These are phyloP conservation scores for Lyophyllum shimeji DNA, from an alignment of 768 basidiomycete genomes.

Conservation along the genomic window DNA sequence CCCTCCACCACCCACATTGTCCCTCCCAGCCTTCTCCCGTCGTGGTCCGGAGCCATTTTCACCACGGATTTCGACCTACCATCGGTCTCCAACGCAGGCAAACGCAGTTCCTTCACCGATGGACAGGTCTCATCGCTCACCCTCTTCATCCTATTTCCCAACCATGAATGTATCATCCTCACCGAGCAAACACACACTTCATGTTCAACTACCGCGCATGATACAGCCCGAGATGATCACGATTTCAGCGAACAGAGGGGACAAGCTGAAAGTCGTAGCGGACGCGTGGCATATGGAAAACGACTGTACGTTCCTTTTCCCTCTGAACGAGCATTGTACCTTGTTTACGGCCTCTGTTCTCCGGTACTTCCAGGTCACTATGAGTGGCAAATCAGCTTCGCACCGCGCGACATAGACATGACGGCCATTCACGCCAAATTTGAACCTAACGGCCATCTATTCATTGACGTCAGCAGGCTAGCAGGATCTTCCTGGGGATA, in stretches of 20 bases:
- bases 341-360: conserved; percentile 1
- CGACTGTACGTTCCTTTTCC: conserved; percentile 46
- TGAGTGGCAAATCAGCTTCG: conserved; percentile 59
- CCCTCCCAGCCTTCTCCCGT: conserved; percentile 19
- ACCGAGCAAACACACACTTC: conserved; percentile 39
- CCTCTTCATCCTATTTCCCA: conserved; percentile 33
- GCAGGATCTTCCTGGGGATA: conserved; percentile 6
- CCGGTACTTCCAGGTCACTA: conserved; percentile 46
- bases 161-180: conserved; percentile 45
- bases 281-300: conserved; percentile 63
- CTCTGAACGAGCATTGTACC: neutral
- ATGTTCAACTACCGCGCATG: conserved; percentile 45
- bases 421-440: conserved; percentile 49
- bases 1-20: conserved; percentile 26
- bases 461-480: conserved; percentile 40
- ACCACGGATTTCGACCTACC: conserved; percentile 16
- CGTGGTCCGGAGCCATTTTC: conserved; percentile 15
- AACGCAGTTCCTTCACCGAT: conserved; percentile 22
- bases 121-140: conserved; percentile 28
- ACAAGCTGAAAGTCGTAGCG: conserved; percentile 55
- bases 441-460: conserved; percentile 43
- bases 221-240: conserved; percentile 65
- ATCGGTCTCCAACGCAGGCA: conserved; percentile 9
- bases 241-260: conserved; percentile 57
- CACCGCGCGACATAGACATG: conserved; percentile 56